phyloP scores from a whole-genome alignment of 495 filamentous ascomycete genomes.

The Cairneyella variabilis region DNA sequence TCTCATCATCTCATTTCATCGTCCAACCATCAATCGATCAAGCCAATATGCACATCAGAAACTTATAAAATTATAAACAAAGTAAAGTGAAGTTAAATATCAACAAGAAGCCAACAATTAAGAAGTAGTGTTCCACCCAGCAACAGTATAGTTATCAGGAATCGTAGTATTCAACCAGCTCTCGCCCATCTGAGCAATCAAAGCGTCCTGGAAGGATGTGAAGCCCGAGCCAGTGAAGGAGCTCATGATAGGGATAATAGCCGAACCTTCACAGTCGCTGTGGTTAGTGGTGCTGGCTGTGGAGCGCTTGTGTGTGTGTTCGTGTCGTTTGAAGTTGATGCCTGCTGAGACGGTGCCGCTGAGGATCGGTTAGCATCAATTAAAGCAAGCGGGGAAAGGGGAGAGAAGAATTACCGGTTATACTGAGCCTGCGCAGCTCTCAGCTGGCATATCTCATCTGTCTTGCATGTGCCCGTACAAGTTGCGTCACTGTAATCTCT shows the following conservation, averaged over 20 bases:
- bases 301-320: no score
- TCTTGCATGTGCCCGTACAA: slow-evolving; percentile 36
- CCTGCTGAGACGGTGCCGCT: slow-evolving; percentile 12
- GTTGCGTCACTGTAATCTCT: slow-evolving; percentile 32
- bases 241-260: slow-evolving; percentile 9
- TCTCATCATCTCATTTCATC: no score
- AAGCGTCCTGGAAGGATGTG: not conserved
- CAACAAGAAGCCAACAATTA: no score
- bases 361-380: not conserved
- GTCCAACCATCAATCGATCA: no score
- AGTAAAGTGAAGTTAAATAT: no score
- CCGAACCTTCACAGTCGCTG: slow-evolving; percentile 13
- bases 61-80: no score
- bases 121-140: slow-evolving; percentile 8
- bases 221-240: slow-evolving; percentile 3
- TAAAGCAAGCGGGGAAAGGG: not conserved
- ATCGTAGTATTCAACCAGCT: slow-evolving; percentile 4
- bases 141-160: slow-evolving; percentile 12
- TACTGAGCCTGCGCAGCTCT: slow-evolving; percentile 30
- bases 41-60: no score
- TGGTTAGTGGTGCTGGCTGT: not conserved
- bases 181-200: not conserved
- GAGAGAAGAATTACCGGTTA: slow-evolving; percentile 11
- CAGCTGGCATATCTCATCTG: slow-evolving; percentile 37
- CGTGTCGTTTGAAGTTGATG: slow-evolving; percentile 10